These are phyloP conservation scores for Xylariomycetidae sp. DNA, from an alignment of 2,329 filamentous ascomycete species.

Conservation along the genomic window DNA sequence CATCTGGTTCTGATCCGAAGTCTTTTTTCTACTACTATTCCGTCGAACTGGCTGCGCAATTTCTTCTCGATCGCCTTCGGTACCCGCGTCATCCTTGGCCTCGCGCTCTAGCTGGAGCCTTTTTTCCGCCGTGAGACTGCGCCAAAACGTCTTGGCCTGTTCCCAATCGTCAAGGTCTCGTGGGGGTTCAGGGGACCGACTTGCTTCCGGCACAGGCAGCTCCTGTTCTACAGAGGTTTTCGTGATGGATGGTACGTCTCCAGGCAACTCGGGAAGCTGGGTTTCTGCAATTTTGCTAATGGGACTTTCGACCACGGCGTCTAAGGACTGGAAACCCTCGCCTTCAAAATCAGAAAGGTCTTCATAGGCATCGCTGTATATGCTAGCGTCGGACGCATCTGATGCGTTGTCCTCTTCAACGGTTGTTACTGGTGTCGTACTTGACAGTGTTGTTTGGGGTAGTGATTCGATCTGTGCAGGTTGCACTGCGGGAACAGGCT, in stretches of 20 bases:
- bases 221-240: neutral
- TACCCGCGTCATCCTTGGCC: slow-evolving; percentile 47
- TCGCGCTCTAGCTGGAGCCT: slow-evolving; percentile 58
- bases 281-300: slow-evolving; percentile 40
- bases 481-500: slow-evolving; percentile 17
- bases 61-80: slow-evolving; percentile 41
- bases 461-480: slow-evolving; percentile 10
- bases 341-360: slow-evolving; percentile 62
- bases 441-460: slow-evolving; percentile 26
- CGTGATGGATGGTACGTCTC: slow-evolving; percentile 2
- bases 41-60: slow-evolving; percentile 20
- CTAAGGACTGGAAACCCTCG: slow-evolving; percentile 66
- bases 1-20: slow-evolving; percentile 30
- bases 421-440: slow-evolving; percentile 20
- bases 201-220: too few species aligned
- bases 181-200: neutral
- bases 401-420: slow-evolving; percentile 33
- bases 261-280: slow-evolving; percentile 10
- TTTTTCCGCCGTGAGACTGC: slow-evolving; percentile 57
- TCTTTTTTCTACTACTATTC: slow-evolving; percentile 33
- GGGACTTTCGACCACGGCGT: slow-evolving; percentile 66
- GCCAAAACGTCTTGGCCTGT: slow-evolving; percentile 66
- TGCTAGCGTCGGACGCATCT: slow-evolving; percentile 40
- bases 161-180: slow-evolving; percentile 55
- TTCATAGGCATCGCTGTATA: slow-evolving; percentile 76